phyloP scores from a whole-genome alignment of 352 stramenopile genomes.

The Phytophthora aleatoria region DNA sequence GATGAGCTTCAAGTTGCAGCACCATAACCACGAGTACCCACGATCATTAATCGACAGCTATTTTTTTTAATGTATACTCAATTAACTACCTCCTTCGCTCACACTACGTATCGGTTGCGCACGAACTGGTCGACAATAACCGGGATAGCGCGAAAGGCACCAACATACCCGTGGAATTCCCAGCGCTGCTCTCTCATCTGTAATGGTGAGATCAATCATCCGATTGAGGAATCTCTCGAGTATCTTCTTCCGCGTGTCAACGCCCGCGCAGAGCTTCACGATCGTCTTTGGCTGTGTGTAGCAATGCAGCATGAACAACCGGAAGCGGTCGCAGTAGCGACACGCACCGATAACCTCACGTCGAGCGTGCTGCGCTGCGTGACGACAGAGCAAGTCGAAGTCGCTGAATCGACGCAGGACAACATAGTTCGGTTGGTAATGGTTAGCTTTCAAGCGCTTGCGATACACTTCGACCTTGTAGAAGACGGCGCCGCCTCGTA shows the following conservation, averaged over 20 bases:
- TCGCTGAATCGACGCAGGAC: slow-evolving; percentile 33
- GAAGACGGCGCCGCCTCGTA: neutral
- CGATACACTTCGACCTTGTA: slow-evolving; percentile 1
- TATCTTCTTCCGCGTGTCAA: slow-evolving; percentile 45
- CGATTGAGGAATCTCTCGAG: slow-evolving; percentile 16
- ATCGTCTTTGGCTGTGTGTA: slow-evolving; percentile 35
- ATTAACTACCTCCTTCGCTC: neutral
- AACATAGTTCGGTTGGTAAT: slow-evolving; percentile 32
- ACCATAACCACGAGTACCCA: no score
- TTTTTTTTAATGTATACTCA: no score
- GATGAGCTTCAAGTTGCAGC: neutral
- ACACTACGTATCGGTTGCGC: slow-evolving; percentile 5
- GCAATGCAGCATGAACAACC: slow-evolving; percentile 26
- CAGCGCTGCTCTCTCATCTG: slow-evolving; percentile 1
- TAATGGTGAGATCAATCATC: neutral
- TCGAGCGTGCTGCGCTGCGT: slow-evolving; percentile 23
- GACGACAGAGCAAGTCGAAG: slow-evolving; percentile 32
- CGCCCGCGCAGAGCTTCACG: slow-evolving; percentile 34
- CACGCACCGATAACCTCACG: slow-evolving; percentile 22
- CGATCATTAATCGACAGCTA: no score
- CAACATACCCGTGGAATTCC: neutral
- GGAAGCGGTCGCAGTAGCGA: slow-evolving; percentile 34
- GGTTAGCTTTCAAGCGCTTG: neutral
- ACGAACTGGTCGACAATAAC: slow-evolving; percentile 35
- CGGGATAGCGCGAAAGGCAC: slow-evolving; percentile 27